phyloP scores from a whole-genome alignment of 2,329 filamentous ascomycete genomes.

The Emericellopsis cladophorae region DNA sequence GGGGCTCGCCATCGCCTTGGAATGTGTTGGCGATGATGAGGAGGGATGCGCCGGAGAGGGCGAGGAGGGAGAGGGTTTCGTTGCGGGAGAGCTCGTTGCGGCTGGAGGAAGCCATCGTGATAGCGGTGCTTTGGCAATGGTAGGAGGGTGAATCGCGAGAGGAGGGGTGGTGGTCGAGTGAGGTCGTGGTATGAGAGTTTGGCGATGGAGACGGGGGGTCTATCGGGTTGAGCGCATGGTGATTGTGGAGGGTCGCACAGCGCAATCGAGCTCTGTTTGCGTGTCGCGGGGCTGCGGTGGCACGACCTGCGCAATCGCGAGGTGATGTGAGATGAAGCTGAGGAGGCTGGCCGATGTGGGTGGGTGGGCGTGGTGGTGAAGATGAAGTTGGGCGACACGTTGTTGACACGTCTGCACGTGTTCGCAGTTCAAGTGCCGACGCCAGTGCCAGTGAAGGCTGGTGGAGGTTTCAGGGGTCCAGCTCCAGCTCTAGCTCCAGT shows the following conservation, averaged over 20 bases:
- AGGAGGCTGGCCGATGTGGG: no score
- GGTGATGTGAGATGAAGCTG: no score
- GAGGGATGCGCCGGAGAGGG: conserved; percentile 55
- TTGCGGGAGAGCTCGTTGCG: conserved; percentile 30
- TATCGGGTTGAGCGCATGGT: neutral
- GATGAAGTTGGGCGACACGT: no score
- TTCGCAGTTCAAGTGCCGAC: no score
- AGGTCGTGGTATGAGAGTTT: neutral
- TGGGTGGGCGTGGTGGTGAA: no score
- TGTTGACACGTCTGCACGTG: no score
- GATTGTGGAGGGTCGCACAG: neutral
- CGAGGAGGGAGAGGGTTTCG: conserved; percentile 43
- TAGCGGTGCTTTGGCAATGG: conserved; percentile 1
- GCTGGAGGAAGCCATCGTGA: conserved; percentile 15
- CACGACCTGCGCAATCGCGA: no score
- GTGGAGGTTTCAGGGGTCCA: no score
- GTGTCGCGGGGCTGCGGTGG: no score
- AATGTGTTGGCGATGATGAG: conserved; percentile 72
- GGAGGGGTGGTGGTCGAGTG: neutral
- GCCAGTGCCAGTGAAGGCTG: no score
- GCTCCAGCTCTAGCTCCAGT: no score
- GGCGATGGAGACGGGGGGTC: neutral
- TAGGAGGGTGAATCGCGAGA: neutral
- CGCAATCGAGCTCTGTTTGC: no score
- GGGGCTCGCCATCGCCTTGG: conserved; percentile 72